Percentiles rank a stretch among this genome's conserved stretches.
These are phyloP conservation scores for Colletotrichum sp. DNA, from an alignment of 2,329 filamentous ascomycete genomes.

Conservation along the genomic window DNA sequence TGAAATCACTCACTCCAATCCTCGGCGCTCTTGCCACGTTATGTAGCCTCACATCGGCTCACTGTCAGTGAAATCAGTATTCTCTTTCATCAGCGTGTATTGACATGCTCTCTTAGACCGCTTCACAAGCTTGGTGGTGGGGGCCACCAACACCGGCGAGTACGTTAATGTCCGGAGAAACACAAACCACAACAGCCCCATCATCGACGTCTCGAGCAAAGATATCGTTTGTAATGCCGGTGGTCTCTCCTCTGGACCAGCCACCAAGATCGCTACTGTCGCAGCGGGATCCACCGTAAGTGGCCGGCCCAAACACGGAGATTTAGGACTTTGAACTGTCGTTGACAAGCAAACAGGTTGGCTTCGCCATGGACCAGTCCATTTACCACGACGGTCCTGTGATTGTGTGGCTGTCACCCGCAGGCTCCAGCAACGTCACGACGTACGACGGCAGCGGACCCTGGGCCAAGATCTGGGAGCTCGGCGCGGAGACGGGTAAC, in stretches of 20 bases:
- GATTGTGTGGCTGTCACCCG: conserved; percentile 15
- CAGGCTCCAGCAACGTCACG: conserved; percentile 3
- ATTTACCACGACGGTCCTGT: conserved; percentile 18
- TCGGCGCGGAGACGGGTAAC: conserved; percentile 8
- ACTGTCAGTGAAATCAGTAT: not conserved
- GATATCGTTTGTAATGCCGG: conserved; percentile 52
- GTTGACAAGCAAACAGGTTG: not conserved
- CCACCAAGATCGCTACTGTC: conserved; percentile 11
- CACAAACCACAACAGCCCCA: conserved; percentile 48
- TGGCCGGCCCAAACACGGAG: not conserved
- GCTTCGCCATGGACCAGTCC: conserved; percentile 11
- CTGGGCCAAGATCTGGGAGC: conserved; percentile 17
- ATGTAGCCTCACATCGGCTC: not conserved
- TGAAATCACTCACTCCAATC: not conserved
- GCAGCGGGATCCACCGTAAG: conserved; percentile 12
- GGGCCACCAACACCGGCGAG: conserved; percentile 12
- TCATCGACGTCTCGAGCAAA: conserved; percentile 46
- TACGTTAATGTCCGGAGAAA: conserved; percentile 13
- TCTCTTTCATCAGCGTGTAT: not conserved
- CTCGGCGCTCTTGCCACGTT: not conserved
- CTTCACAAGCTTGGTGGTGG: conserved; percentile 18
- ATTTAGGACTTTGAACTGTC: not conserved
- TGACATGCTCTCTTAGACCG: not conserved
- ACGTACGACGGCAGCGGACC: conserved; percentile 12
- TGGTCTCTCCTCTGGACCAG: conserved; percentile 23